phyloP scores from a whole-genome alignment of 208 protist genomes.

The Borovskyia barvae region DNA sequence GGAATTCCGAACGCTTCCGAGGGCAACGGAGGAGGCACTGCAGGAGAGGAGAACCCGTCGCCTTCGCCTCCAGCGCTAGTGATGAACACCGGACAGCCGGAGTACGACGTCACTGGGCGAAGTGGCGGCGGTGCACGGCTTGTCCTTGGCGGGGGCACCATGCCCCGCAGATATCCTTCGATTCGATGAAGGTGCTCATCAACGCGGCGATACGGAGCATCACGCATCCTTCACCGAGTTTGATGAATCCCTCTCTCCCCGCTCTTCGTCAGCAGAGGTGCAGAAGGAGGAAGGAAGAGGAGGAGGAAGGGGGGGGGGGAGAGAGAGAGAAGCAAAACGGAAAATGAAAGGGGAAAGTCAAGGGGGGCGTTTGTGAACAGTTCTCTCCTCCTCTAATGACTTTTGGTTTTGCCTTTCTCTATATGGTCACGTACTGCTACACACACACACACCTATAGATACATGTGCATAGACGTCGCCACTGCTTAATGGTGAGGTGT shows the following conservation, averaged over 20 bases:
- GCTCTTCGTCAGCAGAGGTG: too few species aligned
- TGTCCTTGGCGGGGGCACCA: slow-evolving; percentile 10
- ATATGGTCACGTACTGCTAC: too few species aligned
- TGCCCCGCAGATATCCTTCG: slow-evolving; percentile 19
- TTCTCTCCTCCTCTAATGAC: neutral
- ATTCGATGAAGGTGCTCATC: slow-evolving; percentile 28
- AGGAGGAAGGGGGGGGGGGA: too few species aligned
- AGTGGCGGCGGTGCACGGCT: slow-evolving; percentile 7
- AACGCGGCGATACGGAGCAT: slow-evolving; percentile 2
- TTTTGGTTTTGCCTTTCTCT: too few species aligned
- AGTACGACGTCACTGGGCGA: neutral
- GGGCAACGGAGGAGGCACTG: too few species aligned
- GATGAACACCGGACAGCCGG: slow-evolving; percentile 4
- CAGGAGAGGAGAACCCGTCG: too few species aligned
- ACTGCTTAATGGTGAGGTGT: too few species aligned
- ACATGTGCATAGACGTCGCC: too few species aligned
- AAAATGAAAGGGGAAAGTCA: too few species aligned
- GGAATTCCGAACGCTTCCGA: too few species aligned
- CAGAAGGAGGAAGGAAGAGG: neutral
- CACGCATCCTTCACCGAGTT: slow-evolving; percentile 1
- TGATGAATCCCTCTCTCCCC: neutral
- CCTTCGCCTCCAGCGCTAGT: too few species aligned
- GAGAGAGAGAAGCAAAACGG: neutral
- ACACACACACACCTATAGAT: too few species aligned
- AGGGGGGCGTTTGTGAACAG: neutral